Percentiles rank a stretch among this genome's conserved stretches.
phyloP scores from a whole-genome alignment of 345 rosid species.

The Pugionium cornutum region DNA sequence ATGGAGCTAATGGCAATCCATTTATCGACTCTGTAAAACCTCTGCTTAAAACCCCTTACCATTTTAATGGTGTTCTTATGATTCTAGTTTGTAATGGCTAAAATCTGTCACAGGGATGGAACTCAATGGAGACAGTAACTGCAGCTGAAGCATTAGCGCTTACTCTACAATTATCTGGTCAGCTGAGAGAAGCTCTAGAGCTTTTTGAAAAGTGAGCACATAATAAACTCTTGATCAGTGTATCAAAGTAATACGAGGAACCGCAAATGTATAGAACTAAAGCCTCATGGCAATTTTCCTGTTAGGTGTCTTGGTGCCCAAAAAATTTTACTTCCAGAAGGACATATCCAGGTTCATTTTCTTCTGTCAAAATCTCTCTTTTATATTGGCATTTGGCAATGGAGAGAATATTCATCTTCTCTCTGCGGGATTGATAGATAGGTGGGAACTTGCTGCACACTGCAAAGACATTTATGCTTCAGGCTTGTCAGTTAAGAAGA shows the following conservation, averaged over 20 bases:
- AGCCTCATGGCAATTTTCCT: conserved; percentile 28
- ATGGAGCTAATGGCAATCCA: conserved; percentile 6
- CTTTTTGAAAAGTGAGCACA: conserved; percentile 68
- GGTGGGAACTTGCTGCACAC: conserved; percentile 70
- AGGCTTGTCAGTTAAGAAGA: conserved; percentile 45
- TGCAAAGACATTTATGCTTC: conserved; percentile 66
- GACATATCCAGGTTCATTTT: conserved; percentile 74
- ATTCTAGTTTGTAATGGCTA: conserved; percentile 2
- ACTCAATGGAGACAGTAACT: conserved; percentile 71
- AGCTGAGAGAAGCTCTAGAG: conserved; percentile 71
- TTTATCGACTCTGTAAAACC: background rate
- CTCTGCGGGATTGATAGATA: conserved; percentile 48
- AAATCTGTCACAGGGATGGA: conserved; percentile 65
- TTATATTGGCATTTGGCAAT: conserved; percentile 8
- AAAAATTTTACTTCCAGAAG: conserved; percentile 62
- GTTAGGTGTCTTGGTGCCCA: conserved; percentile 75
- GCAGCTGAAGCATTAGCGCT: conserved; percentile 78
- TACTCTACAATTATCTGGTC: conserved; percentile 62
- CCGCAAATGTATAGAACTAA: conserved; percentile 8
- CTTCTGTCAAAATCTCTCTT: background rate
- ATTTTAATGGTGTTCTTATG: conserved; percentile 3
- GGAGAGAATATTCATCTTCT: conserved; percentile 10
- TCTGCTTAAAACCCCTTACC: too few relatives aligned
- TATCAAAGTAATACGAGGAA: conserved; percentile 6
- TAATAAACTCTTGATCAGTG: conserved; percentile 9